Evolutionary conservation across 805 yeast genomes (phyloP).

Genomic region (Metschnikowia bowlesiae): DNA sequence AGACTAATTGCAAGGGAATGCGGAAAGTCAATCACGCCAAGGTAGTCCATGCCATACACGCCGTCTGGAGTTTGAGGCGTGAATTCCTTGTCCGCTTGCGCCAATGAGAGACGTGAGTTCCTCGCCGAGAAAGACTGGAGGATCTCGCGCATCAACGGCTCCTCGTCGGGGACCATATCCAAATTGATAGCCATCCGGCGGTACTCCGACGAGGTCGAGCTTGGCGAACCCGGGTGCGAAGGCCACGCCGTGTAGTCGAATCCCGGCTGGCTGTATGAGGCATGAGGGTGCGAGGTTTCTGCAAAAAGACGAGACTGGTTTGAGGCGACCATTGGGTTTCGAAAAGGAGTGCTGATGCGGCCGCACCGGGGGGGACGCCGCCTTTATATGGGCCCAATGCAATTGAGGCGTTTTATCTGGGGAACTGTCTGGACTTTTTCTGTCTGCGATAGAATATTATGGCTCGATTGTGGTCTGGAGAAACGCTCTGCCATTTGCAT

Average conservation of each 20-base stretch:
- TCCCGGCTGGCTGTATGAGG: neutral
- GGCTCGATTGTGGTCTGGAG: too few relatives aligned
- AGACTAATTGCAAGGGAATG: neutral
- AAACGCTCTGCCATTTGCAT: neutral
- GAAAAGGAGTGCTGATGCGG: neutral
- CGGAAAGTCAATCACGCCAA: neutral
- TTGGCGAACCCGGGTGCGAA: neutral
- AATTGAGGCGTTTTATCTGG: too few relatives aligned
- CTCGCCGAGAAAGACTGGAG: neutral
- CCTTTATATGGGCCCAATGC: too few relatives aligned
- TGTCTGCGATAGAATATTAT: too few relatives aligned
- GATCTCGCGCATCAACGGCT: neutral
- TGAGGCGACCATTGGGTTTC: neutral
- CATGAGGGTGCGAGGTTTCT: neutral
- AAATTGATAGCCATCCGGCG: neutral
- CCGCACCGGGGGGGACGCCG: neutral
- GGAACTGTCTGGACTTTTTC: too few relatives aligned
- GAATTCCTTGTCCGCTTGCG: neutral
- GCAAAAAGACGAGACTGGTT: neutral
- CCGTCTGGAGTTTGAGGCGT: neutral
- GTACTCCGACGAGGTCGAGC: neutral
- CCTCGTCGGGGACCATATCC: neutral
- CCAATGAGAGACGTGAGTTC: neutral
- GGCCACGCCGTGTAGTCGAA: neutral
- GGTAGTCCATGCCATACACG: neutral